Conservation (phyloP, 179 eudicot genomes). For the Dionaea muscipula region DNA sequence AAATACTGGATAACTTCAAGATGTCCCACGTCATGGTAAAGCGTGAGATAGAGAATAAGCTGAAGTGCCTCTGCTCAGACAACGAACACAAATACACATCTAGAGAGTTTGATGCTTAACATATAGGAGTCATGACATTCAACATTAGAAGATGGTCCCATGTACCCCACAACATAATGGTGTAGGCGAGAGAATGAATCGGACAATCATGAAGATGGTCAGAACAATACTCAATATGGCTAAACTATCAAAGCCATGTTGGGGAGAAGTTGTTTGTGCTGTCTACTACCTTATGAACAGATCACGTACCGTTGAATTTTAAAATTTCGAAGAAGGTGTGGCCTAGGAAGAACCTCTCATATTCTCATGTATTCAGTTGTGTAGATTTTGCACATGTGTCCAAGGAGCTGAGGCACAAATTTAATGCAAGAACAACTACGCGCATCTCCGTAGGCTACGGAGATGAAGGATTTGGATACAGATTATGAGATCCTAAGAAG, state of each 20-base stretch:
- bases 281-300: constrained; percentile 2
- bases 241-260: constrained; percentile 2
- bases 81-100: constrained; percentile 9
- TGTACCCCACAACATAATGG: constrained; percentile 10
- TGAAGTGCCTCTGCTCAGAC: constrained; percentile 3
- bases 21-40: constrained; percentile 7
- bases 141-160: background rate
- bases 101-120: background rate
- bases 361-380: constrained; percentile 11
- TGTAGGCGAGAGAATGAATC: background rate
- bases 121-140: background rate
- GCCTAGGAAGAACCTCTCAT: constrained; percentile 1
- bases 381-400: constrained; percentile 5
- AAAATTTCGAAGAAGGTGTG: background rate
- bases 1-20: background rate
- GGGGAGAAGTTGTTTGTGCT: background rate
- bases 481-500: background rate
- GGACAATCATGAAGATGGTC: background rate
- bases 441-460: constrained; percentile 10
- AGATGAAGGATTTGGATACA: constrained; percentile 1
- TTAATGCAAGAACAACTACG: constrained; percentile 6
- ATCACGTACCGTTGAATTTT: background rate
- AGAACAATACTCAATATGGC: background rate
- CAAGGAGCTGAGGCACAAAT: constrained; percentile 4
- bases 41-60: background rate